A percentile compares a stretch with the other conserved stretches of the same genome.
phyloP scores from a whole-genome alignment of 371 early-diverging fungal species.

The Mortierella sp. region DNA sequence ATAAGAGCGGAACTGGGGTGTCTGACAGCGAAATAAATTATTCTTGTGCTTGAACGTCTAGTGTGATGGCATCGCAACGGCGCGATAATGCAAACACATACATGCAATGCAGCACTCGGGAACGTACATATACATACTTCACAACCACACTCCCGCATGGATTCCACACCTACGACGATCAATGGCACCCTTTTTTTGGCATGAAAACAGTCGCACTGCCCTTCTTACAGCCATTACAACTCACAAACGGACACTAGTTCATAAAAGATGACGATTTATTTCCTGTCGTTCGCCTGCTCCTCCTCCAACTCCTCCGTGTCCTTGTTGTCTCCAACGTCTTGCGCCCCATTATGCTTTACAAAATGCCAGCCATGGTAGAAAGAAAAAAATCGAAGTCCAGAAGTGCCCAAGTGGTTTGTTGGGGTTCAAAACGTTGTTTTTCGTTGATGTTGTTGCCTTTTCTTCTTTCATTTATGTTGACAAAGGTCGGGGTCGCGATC shows the following conservation, averaged over 20 bases:
- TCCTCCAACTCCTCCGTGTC: not conserved
- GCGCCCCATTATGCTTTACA: slow-evolving; percentile 16
- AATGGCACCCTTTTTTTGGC: not conserved
- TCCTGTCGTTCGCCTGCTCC: not conserved
- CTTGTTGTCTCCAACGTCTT: slow-evolving; percentile 8
- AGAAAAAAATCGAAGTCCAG: not conserved
- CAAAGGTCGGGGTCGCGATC: slow-evolving; percentile 13
- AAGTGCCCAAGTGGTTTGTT: not conserved
- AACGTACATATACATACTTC: not conserved
- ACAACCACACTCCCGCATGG: not conserved
- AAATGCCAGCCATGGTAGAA: not conserved
- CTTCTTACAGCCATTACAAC: too few relatives aligned
- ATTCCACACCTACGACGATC: not conserved
- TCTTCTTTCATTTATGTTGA: not conserved
- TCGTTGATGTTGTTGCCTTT: not conserved
- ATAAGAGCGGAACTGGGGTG: not conserved
- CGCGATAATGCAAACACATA: not conserved
- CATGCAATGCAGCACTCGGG: too few relatives aligned
- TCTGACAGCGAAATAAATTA: not conserved
- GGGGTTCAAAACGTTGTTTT: not conserved
- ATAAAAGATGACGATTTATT: slow-evolving; percentile 4
- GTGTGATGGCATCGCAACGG: too few relatives aligned
- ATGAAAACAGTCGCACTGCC: not conserved
- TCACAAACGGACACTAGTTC: not conserved
- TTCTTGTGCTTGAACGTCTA: too few relatives aligned